Evolutionary conservation across 805 yeast species (phyloP).

Genomic region (Hanseniaspora hatyaiensis): DNA sequence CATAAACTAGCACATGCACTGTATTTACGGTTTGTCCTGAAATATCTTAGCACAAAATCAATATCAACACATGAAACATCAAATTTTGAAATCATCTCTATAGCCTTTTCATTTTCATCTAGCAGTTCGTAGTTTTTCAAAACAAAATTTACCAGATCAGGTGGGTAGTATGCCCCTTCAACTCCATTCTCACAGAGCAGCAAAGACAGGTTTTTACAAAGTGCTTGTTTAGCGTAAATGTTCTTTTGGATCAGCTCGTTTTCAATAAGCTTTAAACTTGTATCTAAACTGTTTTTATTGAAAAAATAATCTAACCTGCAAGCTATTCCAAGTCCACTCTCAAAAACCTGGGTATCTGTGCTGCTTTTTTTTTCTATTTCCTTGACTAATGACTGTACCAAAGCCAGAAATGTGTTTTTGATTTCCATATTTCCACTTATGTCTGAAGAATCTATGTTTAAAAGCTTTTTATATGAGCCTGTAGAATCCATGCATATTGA

Average conservation of each 20-base stretch:
- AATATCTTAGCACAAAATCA: conserved; percentile 57
- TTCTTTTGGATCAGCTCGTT: neutral
- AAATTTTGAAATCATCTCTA: conserved; percentile 24
- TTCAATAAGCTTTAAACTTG: neutral
- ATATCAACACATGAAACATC: conserved; percentile 63
- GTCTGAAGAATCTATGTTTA: no score
- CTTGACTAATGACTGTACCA: no score
- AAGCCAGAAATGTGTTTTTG: conserved; percentile 24
- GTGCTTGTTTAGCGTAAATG: neutral
- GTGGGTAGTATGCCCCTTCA: conserved; percentile 1
- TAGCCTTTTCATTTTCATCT: neutral
- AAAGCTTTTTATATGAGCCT: neutral
- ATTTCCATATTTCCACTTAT: conserved; percentile 22
- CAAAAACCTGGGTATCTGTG: neutral
- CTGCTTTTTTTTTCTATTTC: no score
- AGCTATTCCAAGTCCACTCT: neutral
- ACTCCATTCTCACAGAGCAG: neutral
- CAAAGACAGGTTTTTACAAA: neutral
- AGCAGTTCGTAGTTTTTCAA: neutral
- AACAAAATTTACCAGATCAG: conserved; percentile 1
- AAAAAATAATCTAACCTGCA: conserved; percentile 5
- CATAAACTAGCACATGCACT: conserved; percentile 40
- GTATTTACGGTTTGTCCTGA: conserved; percentile 41
- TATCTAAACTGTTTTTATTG: neutral
- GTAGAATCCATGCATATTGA: conserved; percentile 19